phyloP scores from a whole-genome alignment of 495 filamentous ascomycete species.

The Neurospora sp. region DNA sequence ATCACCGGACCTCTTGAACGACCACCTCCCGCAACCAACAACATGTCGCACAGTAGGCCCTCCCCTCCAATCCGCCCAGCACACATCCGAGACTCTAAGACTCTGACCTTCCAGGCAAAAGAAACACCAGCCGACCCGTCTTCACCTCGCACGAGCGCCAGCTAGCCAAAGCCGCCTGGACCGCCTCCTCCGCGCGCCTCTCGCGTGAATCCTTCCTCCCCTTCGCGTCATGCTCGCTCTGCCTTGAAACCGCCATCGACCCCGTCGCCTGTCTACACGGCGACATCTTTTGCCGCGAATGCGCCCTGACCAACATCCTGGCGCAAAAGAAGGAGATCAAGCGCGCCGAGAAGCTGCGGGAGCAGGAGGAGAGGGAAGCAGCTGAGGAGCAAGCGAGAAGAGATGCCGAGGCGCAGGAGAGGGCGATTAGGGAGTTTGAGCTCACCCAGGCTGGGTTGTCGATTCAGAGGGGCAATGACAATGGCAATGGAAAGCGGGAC shows the following conservation, averaged over 20 bases:
- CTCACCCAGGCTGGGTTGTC: constrained; percentile 61
- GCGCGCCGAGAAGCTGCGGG: constrained; percentile 57
- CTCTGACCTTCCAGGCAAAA: constrained; percentile 53
- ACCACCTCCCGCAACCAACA: not conserved
- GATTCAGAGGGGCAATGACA: constrained; percentile 36
- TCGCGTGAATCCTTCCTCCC: constrained; percentile 87
- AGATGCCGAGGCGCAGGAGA: constrained; percentile 50
- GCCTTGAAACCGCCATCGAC: constrained; percentile 70
- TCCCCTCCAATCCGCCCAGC: not conserved
- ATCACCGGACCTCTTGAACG: not conserved
- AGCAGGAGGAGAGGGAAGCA: constrained; percentile 44
- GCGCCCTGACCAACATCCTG: constrained; percentile 81
- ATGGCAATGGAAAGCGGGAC: constrained; percentile 22
- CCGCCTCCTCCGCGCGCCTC: constrained; percentile 73
- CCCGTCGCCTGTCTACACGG: constrained; percentile 69
- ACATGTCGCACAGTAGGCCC: constrained; percentile 50
- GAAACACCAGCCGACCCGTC: constrained; percentile 91
- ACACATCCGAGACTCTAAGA: not conserved
- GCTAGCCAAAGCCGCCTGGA: constrained; percentile 71
- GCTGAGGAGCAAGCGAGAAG: constrained; percentile 42
- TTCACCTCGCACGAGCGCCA: constrained; percentile 90
- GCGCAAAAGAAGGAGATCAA: constrained; percentile 91
- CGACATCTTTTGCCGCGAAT: constrained; percentile 96
- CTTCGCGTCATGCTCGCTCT: constrained; percentile 84
- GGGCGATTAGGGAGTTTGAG: constrained; percentile 54